Base-by-base conservation (phyloP, 495 filamentous ascomycete species). In the Xylaria scruposa region DNA sequence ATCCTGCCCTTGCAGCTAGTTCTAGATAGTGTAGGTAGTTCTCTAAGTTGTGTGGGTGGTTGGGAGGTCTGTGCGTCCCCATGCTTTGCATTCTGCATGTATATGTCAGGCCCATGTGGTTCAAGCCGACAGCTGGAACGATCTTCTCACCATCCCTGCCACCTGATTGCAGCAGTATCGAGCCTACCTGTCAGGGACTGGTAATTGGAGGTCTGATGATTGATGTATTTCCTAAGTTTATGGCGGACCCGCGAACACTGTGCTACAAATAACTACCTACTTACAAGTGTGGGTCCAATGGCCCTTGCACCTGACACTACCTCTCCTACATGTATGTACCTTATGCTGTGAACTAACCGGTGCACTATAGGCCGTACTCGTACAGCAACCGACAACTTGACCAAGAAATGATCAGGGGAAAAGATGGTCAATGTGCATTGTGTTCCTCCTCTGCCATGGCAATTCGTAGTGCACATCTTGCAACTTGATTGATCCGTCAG, bases 11-110 rank as follows among this genome's bases (percentile, higher is more conserved):
- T 70, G 68, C 59, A 64, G 61, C 21, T 46, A 33, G 33, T 1
- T 12, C 44, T 38, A 38, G 29, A 3, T 38, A 38, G 36, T 38
- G 36, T 31, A 31, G 29, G 29, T 46, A 31, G 33, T n/a, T 13
- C 42, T 15, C 47, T 26, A 10, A 61, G 54, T 33, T 70, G 66
- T 70, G 66, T 68, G 66, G 66, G 66, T 68, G 66, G 66, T 61
- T 60, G 67, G 67, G 54, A 26, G 67, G 54, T 59, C 66, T 33
- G 66, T 68, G 66, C 51, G n/a, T 38, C n/a, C 47, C 0, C 10
- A 47, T 24, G 15, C 29, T 40, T 38, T 63, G 42, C 62, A 65
- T 10, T 21, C 15, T 49, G 42, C 62, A 65, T 42, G 38, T 17
- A 4, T 29, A 47, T 49, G 42, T 31, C 33, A n/a, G 17, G 31